Percentiles rank a stretch among this genome's conserved stretches.
phyloP scores from a whole-genome alignment of 352 stramenopile genomes.

The Nothophytophthora sp. region DNA sequence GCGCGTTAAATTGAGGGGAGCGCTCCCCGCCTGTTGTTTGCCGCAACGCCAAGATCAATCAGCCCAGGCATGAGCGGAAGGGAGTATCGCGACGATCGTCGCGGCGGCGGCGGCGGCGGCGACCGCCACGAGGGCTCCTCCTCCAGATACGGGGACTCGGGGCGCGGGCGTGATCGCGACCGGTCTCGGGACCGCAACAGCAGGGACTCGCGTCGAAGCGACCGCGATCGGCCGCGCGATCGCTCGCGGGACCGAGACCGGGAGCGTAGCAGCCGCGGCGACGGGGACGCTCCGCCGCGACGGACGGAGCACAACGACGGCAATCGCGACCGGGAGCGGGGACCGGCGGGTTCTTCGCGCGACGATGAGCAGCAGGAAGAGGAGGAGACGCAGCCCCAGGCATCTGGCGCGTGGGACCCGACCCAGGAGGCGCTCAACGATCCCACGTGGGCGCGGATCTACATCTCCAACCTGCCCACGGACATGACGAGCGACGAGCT shows the following conservation, averaged over 20 bases:
- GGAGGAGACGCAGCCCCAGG: slow-evolving; percentile 29
- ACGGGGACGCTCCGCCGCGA: slow-evolving; percentile 34
- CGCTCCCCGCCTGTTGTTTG: too few relatives aligned
- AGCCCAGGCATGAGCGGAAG: slow-evolving; percentile 20
- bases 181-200: slow-evolving; percentile 17
- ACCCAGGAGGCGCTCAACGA: slow-evolving; percentile 81
- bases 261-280: slow-evolving; percentile 23
- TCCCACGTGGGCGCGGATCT: slow-evolving; percentile 83
- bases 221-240: slow-evolving; percentile 26
- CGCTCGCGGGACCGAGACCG: slow-evolving; percentile 20
- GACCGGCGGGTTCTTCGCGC: slow-evolving; percentile 17
- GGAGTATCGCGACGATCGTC: slow-evolving; percentile 22
- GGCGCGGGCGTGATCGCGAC: slow-evolving; percentile 10
- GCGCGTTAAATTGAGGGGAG: too few relatives aligned
- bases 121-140: slow-evolving; percentile 26
- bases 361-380: slow-evolving; percentile 4
- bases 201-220: too few relatives aligned
- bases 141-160: slow-evolving; percentile 23
- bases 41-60: too few relatives aligned
- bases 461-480: slow-evolving; percentile 82
- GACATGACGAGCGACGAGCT: slow-evolving; percentile 81
- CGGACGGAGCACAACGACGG: slow-evolving; percentile 28
- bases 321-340: slow-evolving; percentile 32
- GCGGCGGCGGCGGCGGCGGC: slow-evolving; percentile 23
- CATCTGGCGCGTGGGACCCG: slow-evolving; percentile 62